Conservation (phyloP, 2,329 filamentous ascomycete genomes). For the Ceratocystis papillata region DNA sequence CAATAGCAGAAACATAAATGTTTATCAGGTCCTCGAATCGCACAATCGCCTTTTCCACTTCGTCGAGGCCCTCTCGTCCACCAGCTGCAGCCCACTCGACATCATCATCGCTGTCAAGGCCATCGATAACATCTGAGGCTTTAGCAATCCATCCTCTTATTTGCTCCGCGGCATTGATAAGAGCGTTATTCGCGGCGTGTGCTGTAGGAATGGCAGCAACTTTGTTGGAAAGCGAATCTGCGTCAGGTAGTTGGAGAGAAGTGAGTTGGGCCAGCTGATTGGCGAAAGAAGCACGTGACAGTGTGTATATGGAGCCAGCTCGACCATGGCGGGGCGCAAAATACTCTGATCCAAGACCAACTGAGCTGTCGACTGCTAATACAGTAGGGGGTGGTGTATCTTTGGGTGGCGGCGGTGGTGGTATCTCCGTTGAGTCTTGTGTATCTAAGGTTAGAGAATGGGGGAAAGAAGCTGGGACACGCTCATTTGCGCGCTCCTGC, state of each 20-base stretch:
- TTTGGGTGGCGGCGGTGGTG: slow-evolving; percentile 34
- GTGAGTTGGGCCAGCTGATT: slow-evolving; percentile 89
- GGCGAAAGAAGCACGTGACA: slow-evolving; percentile 84
- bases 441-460: slow-evolving; percentile 32
- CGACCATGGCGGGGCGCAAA: slow-evolving; percentile 58
- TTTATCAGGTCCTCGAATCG: slow-evolving; percentile 84
- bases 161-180: slow-evolving; percentile 80
- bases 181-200: slow-evolving; percentile 67
- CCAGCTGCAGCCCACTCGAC: slow-evolving; percentile 93
- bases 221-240: slow-evolving; percentile 68
- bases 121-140: slow-evolving; percentile 76
- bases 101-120: slow-evolving; percentile 88
- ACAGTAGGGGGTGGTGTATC: slow-evolving; percentile 36
- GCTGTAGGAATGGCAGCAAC: slow-evolving; percentile 79
- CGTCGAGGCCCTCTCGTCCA: slow-evolving; percentile 66
- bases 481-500: slow-evolving; percentile 45
- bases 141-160: slow-evolving; percentile 91
- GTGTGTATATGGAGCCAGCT: slow-evolving; percentile 81
- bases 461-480: slow-evolving; percentile 37
- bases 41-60: slow-evolving; percentile 61
- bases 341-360: slow-evolving; percentile 33
- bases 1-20: slow-evolving; percentile 88
- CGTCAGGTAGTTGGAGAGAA: slow-evolving; percentile 77
- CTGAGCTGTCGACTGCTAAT: slow-evolving; percentile 1
- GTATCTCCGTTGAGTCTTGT: neutral